These are phyloP conservation scores for Clavispora fructus DNA, from an alignment of 805 yeast genomes.

Conservation along the genomic window DNA sequence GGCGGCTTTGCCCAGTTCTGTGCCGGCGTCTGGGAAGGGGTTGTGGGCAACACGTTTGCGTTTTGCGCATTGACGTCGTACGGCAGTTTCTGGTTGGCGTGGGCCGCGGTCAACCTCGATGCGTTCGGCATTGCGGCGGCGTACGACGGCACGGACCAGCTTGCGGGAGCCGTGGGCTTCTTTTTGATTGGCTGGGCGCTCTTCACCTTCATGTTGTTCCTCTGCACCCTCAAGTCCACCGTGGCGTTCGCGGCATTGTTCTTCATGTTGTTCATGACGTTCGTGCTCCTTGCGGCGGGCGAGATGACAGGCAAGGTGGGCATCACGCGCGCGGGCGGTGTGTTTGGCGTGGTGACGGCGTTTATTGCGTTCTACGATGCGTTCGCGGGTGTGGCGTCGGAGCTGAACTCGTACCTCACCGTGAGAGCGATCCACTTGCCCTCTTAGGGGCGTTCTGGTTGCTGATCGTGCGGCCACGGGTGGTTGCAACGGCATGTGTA, in stretches of 20 bases:
- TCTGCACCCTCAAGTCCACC: constrained; percentile 35
- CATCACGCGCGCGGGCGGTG: constrained; percentile 36
- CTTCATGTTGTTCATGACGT: constrained; percentile 26
- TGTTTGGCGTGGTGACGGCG: constrained; percentile 37
- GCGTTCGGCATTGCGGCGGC: constrained; percentile 58
- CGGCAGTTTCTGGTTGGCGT: constrained; percentile 70
- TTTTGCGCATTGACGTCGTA: constrained; percentile 15
- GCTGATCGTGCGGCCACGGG: background rate
- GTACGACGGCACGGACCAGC: constrained; percentile 21
- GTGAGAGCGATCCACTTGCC: constrained; percentile 25
- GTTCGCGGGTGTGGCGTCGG: constrained; percentile 34
- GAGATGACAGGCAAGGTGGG: constrained; percentile 22
- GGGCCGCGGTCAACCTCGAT: constrained; percentile 52
- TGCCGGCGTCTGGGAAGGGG: constrained; percentile 17
- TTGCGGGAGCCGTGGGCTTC: constrained; percentile 30
- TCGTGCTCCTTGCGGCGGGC: constrained; percentile 32
- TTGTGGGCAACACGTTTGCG: constrained; percentile 17
- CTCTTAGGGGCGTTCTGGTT: constrained; percentile 1
- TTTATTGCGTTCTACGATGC: constrained; percentile 39
- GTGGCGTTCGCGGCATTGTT: constrained; percentile 32
- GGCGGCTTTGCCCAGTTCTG: constrained; percentile 16
- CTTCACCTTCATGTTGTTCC: constrained; percentile 33
- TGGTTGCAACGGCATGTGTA: background rate
- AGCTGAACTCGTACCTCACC: constrained; percentile 30
- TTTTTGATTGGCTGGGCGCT: constrained; percentile 36